Evolutionary conservation across 2,329 filamentous ascomycete species (phyloP).

Genomic region (Microsporum audouinii): DNA sequence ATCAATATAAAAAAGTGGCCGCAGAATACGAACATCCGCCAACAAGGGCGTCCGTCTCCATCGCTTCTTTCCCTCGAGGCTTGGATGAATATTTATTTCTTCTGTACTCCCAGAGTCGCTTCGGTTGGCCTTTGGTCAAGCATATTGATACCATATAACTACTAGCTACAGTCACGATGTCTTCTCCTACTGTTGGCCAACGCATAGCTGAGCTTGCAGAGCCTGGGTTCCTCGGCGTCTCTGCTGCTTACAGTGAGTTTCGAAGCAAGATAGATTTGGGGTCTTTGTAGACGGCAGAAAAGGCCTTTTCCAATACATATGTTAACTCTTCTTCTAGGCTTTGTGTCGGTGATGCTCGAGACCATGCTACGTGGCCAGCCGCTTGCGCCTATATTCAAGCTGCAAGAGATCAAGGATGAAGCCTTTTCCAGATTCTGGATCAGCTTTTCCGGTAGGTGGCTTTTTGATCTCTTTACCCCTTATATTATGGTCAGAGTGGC

Average conservation of each 20-base stretch:
- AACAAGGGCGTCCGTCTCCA: neutral
- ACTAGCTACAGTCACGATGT: neutral
- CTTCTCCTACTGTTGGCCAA: neutral
- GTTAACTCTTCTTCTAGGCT: conserved; percentile 18
- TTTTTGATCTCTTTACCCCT: no score
- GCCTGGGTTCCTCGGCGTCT: neutral
- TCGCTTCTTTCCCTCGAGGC: neutral
- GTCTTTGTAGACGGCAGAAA: neutral
- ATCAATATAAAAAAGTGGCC: neutral
- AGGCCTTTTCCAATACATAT: neutral
- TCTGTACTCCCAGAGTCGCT: no score
- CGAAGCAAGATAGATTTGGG: neutral
- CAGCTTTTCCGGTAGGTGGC: conserved; percentile 25
- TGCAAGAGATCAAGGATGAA: conserved; percentile 27
- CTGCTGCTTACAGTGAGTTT: neutral
- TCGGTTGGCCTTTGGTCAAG: no score
- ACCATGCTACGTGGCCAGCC: conserved; percentile 24
- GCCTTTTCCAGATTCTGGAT: conserved; percentile 34
- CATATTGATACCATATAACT: neutral
- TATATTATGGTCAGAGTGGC: neutral
- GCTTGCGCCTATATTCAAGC: conserved; percentile 25
- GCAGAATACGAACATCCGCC: neutral
- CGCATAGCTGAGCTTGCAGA: neutral
- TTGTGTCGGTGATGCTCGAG: conserved; percentile 24
- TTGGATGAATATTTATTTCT: no score